These are phyloP conservation scores for Plenodomus tracheiphilus DNA, from an alignment of 2,329 filamentous ascomycete species.

Conservation along the genomic window DNA sequence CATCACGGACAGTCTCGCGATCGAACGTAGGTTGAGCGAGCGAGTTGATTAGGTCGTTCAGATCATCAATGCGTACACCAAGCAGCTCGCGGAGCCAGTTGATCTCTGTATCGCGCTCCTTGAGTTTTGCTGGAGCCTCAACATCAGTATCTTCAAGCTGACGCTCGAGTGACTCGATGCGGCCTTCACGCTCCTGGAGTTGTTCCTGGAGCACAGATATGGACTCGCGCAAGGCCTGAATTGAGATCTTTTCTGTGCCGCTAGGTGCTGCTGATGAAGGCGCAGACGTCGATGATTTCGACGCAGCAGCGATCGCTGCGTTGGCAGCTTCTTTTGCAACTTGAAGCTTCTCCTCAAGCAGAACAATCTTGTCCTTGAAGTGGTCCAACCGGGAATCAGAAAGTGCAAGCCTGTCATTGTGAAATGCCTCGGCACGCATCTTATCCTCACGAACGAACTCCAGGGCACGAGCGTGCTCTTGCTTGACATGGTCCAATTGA, in stretches of 20 bases:
- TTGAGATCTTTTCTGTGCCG: slow-evolving; percentile 84
- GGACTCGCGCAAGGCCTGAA: slow-evolving; percentile 91
- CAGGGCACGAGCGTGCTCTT: slow-evolving; percentile 66
- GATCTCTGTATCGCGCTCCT: slow-evolving; percentile 92
- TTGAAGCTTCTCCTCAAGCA: slow-evolving; percentile 88
- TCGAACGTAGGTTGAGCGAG: slow-evolving; percentile 77
- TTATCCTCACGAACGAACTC: slow-evolving; percentile 78
- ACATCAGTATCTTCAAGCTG: slow-evolving; percentile 70
- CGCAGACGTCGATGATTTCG: slow-evolving; percentile 53
- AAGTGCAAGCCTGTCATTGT: slow-evolving; percentile 78
- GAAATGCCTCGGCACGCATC: slow-evolving; percentile 75
- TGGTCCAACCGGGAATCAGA: slow-evolving; percentile 84
- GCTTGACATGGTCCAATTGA: slow-evolving; percentile 49
- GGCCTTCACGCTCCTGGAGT: slow-evolving; percentile 87
- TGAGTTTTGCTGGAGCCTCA: slow-evolving; percentile 78
- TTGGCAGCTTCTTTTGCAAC: slow-evolving; percentile 85
- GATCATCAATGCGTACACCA: slow-evolving; percentile 84
- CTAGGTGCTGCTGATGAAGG: slow-evolving; percentile 32
- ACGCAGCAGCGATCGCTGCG: slow-evolving; percentile 74
- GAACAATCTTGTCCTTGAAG: slow-evolving; percentile 79
- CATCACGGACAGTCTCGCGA: slow-evolving; percentile 78
- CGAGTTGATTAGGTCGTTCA: slow-evolving; percentile 86
- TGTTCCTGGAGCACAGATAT: slow-evolving; percentile 97
- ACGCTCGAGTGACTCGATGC: slow-evolving; percentile 84
- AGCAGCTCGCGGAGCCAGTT: slow-evolving; percentile 92